Conservation (phyloP, 306 rosid genomes). For the Cajanus cajan region DNA sequence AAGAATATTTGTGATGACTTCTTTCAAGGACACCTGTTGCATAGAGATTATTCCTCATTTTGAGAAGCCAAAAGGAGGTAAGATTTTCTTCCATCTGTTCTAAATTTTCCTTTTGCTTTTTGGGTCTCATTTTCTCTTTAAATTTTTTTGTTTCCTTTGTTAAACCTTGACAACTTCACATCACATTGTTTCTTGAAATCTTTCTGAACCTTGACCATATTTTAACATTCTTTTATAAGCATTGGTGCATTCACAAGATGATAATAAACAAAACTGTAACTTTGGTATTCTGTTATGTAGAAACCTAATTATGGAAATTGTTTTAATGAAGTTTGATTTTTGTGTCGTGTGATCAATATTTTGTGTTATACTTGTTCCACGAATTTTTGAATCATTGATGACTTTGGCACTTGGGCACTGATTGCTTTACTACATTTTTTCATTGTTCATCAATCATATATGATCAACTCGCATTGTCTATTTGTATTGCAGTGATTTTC, state of each 20-base stretch:
- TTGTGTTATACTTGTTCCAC: neutral
- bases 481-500: slow-evolving; percentile 62
- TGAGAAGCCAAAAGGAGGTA: slow-evolving; percentile 69
- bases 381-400: neutral
- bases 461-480: neutral
- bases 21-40: slow-evolving; percentile 83
- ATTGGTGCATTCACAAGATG: neutral
- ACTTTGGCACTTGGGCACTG: neutral
- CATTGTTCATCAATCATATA: neutral
- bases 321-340: neutral
- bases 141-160: neutral
- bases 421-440: neutral
- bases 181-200: slow-evolving; percentile 14
- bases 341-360: neutral
- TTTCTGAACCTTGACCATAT: neutral
- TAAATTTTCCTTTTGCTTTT: neutral
- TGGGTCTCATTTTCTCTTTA: neutral
- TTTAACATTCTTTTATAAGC: neutral
- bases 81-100: neutral
- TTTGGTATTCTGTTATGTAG: neutral
- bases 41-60: slow-evolving; percentile 79
- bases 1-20: slow-evolving; percentile 74
- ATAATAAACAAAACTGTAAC: neutral
- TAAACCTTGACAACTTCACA: neutral
- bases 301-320: neutral